Evolutionary conservation across 202 grass and related monocot genomes (phyloP).

Genomic region (Schoenoplectus tabernaemontani): DNA sequence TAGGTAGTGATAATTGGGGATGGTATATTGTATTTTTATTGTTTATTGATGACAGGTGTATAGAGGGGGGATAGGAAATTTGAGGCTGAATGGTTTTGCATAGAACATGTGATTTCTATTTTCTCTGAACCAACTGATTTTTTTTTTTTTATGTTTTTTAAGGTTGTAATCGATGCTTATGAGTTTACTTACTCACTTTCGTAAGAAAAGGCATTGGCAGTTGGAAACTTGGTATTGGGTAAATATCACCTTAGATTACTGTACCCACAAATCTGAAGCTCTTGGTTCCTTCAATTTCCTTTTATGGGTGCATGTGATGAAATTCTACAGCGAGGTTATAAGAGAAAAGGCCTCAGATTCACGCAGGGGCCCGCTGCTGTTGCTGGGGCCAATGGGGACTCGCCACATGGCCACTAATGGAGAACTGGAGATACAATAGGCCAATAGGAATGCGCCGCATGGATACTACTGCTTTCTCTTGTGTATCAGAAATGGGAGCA

Average conservation of each 20-base stretch:
- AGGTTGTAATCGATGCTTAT: neutral
- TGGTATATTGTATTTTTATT: neutral
- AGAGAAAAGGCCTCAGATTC: too few relatives aligned
- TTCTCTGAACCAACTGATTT: neutral
- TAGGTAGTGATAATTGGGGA: slow-evolving; percentile 7
- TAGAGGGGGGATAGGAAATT: slow-evolving; percentile 14
- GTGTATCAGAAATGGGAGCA: too few relatives aligned
- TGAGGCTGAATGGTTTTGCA: neutral
- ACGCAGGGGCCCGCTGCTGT: too few relatives aligned
- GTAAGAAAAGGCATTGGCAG: neutral
- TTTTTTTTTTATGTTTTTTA: neutral
- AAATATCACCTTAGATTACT: neutral
- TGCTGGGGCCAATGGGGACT: too few relatives aligned
- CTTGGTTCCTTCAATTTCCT: too few relatives aligned
- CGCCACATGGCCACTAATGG: too few relatives aligned
- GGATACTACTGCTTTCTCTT: too few relatives aligned
- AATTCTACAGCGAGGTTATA: too few relatives aligned
- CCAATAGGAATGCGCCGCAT: too few relatives aligned
- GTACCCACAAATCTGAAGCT: neutral
- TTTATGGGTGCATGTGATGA: too few relatives aligned
- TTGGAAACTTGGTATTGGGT: neutral
- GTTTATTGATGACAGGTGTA: slow-evolving; percentile 15
- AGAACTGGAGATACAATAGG: too few relatives aligned
- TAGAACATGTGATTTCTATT: neutral
- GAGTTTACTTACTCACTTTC: neutral